These are phyloP conservation scores for Wickerhamiella cacticola DNA, from an alignment of 805 yeast species.

Conservation along the genomic window DNA sequence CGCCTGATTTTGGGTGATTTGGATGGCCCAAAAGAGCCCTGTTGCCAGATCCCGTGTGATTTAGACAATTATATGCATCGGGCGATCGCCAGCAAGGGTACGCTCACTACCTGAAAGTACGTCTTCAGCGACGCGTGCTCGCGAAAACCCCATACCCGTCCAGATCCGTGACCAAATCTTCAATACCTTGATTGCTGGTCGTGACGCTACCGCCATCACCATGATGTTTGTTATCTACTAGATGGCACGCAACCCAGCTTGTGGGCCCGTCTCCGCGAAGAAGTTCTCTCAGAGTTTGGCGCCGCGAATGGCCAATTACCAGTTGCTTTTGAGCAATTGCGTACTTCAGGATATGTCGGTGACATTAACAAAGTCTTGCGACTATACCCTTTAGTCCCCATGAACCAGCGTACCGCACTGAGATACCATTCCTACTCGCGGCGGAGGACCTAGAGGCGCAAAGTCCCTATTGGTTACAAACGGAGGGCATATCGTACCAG, in stretches of 20 bases:
- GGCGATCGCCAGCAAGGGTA: conserved; percentile 18
- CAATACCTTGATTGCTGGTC: conserved; percentile 37
- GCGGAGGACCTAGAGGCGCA: conserved; percentile 34
- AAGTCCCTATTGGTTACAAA: conserved; percentile 31
- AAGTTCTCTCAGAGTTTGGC: conserved; percentile 20
- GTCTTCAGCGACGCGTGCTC: conserved; percentile 35
- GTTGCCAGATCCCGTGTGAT: conserved; percentile 25
- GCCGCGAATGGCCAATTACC: conserved; percentile 20
- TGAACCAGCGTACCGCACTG: conserved; percentile 34
- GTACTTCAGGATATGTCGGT: conserved; percentile 34
- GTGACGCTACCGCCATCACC: conserved; percentile 39
- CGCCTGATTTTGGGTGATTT: conserved; percentile 20
- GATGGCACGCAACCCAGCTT: conserved; percentile 33
- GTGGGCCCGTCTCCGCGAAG: conserved; percentile 29
- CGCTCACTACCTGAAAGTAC: conserved; percentile 29
- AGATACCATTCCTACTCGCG: conserved; percentile 38
- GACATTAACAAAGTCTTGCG: conserved; percentile 37
- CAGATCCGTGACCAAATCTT: conserved; percentile 36
- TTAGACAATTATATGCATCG: conserved; percentile 27
- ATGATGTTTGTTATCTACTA: conserved; percentile 33
- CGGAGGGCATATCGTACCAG: conserved; percentile 32
- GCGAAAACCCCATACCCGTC: conserved; percentile 34
- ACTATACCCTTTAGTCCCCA: conserved; percentile 38
- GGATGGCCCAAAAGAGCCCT: conserved; percentile 22
- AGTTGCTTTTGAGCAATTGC: conserved; percentile 33